phyloP scores from a whole-genome alignment of 345 rosid species.

The Anacardium occidentale region DNA sequence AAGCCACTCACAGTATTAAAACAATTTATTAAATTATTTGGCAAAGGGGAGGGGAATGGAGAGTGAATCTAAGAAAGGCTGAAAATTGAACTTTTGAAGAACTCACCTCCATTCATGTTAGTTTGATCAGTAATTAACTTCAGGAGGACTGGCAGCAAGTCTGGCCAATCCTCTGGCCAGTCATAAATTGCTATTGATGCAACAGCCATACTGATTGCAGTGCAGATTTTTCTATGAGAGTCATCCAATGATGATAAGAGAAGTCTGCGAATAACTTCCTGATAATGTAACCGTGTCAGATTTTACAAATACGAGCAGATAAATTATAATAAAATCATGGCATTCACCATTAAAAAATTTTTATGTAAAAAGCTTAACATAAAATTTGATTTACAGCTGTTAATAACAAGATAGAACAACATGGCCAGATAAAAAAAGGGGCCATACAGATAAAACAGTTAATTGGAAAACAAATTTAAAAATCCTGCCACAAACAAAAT shows the following conservation, averaged over 20 bases:
- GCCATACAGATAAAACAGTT: not conserved
- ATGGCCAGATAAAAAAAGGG: not conserved
- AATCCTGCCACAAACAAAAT: not conserved
- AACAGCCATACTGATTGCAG: conserved; percentile 83
- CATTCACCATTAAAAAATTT: conserved; percentile 6
- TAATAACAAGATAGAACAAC: not conserved
- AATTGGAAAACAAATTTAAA: not conserved
- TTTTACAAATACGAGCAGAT: not conserved
- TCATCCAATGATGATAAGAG: conserved; percentile 75
- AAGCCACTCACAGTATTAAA: conserved; percentile 8
- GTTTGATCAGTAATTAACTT: conserved; percentile 59
- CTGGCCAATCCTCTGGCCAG: conserved; percentile 96
- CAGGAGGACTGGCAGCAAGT: conserved; percentile 73
- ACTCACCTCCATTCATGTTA: conserved; percentile 65
- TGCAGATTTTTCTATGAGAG: conserved; percentile 74
- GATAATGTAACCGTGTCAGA: conserved; percentile 26
- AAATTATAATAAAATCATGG: conserved; percentile 3
- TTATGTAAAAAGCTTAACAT: not conserved
- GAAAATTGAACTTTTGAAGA: conserved; percentile 10
- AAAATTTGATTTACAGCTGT: not conserved
- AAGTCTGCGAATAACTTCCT: conserved; percentile 72
- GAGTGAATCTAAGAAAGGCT: not conserved
- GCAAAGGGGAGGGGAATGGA: not conserved
- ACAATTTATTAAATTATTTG: not conserved
- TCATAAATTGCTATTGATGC: conserved; percentile 76